A percentile compares a stretch with the other conserved stretches of the same genome.
These are phyloP conservation scores for Ophiostoma tasmaniense DNA, from an alignment of 2,329 filamentous ascomycete genomes.

Conservation along the genomic window DNA sequence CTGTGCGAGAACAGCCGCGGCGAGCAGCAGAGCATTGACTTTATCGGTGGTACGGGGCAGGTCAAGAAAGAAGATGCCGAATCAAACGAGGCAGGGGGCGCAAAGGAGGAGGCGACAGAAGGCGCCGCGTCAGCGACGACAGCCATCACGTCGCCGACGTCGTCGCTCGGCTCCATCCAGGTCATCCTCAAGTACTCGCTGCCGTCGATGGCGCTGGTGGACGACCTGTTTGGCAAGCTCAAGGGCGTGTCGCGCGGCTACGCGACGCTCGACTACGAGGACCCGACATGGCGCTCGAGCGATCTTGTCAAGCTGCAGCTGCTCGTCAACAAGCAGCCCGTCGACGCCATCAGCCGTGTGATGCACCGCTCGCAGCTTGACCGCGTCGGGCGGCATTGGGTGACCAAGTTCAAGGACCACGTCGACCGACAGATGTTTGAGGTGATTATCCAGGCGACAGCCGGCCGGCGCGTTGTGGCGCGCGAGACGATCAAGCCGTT, in stretches of 20 bases:
- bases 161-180: slow-evolving; percentile 68
- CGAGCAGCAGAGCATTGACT: slow-evolving; percentile 77
- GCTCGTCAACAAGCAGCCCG: slow-evolving; percentile 84
- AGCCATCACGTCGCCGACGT: slow-evolving; percentile 30
- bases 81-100: background rate
- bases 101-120: slow-evolving; percentile 24
- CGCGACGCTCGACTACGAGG: slow-evolving; percentile 92
- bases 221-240: slow-evolving; percentile 94
- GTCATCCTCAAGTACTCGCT: slow-evolving; percentile 92
- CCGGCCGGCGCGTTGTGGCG: slow-evolving; percentile 74
- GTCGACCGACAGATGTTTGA: slow-evolving; percentile 94
- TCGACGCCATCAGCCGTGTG: slow-evolving; percentile 89
- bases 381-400: slow-evolving; percentile 76
- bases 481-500: slow-evolving; percentile 95
- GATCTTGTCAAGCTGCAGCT: slow-evolving; percentile 83
- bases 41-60: slow-evolving; percentile 46
- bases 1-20: slow-evolving; percentile 86
- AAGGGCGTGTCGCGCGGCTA: slow-evolving; percentile 85
- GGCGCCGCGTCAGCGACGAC: background rate
- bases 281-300: slow-evolving; percentile 75
- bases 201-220: slow-evolving; percentile 81
- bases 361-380: slow-evolving; percentile 77
- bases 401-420: slow-evolving; percentile 92
- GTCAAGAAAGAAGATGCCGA: background rate
- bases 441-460: slow-evolving; percentile 78